Conservation (phyloP, 73 alveolate species). For the Stentor coeruleus region DNA sequence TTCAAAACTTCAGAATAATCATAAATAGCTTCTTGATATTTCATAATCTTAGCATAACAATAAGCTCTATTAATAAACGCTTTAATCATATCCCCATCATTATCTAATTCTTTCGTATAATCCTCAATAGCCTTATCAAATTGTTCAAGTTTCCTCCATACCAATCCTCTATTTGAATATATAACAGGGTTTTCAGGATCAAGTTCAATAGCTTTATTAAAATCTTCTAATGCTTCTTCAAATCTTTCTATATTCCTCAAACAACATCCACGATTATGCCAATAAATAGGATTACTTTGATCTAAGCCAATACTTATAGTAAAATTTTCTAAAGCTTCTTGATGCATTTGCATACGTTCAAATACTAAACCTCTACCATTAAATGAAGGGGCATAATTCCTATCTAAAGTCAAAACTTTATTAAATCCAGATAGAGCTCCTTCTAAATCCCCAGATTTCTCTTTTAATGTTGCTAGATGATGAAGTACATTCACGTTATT, state of each 20-base stretch:
- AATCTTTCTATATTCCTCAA: slow-evolving; percentile 86
- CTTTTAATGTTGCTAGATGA: slow-evolving; percentile 89
- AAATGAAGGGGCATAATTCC: slow-evolving; percentile 78
- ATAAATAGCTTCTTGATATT: slow-evolving; percentile 80
- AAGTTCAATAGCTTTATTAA: slow-evolving; percentile 80
- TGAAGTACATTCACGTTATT: slow-evolving; percentile 80
- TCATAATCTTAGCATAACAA: slow-evolving; percentile 87
- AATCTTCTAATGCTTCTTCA: slow-evolving; percentile 82
- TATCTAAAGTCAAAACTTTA: slow-evolving; percentile 69
- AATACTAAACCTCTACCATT: slow-evolving; percentile 95
- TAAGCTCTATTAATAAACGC: slow-evolving; percentile 91
- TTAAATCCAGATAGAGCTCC: slow-evolving; percentile 77
- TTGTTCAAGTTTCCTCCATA: slow-evolving; percentile 90
- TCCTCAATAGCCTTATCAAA: slow-evolving; percentile 85
- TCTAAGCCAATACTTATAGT: slow-evolving; percentile 85
- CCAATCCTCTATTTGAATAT: slow-evolving; percentile 91
- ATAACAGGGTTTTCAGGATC: slow-evolving; percentile 87
- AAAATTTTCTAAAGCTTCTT: slow-evolving; percentile 90
- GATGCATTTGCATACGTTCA: slow-evolving; percentile 89
- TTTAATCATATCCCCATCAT: slow-evolving; percentile 61
- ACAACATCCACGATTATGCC: slow-evolving; percentile 98
- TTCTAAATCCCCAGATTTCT: slow-evolving; percentile 78
- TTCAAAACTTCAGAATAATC: slow-evolving; percentile 79
- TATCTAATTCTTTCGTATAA: slow-evolving; percentile 72
- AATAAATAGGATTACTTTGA: slow-evolving; percentile 81